Conservation (phyloP, 2,329 filamentous ascomycete species). For the Aureobasidium uvarum region DNA sequence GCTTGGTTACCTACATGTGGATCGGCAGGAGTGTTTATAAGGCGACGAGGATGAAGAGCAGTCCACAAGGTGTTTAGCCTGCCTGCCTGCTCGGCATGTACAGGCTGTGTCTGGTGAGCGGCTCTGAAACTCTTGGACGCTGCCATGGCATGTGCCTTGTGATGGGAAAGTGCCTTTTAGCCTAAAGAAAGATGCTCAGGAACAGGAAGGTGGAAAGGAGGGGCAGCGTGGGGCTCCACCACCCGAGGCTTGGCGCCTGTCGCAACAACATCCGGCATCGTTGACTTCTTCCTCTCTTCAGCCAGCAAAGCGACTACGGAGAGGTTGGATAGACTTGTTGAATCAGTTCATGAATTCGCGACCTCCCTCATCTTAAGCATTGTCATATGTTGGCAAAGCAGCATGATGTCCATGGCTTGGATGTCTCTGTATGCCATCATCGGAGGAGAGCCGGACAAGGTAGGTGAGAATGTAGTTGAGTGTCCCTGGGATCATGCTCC, state of each 20-base stretch:
- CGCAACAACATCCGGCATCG: background rate
- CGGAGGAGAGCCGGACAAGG: too few species aligned
- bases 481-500: too few species aligned
- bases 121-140: slow-evolving; percentile 1
- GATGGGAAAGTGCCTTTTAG: slow-evolving; percentile 7
- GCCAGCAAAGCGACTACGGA: too few species aligned
- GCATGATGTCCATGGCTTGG: too few species aligned
- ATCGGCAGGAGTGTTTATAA: slow-evolving; percentile 19
- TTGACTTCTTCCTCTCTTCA: background rate
- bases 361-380: too few species aligned
- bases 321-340: too few species aligned
- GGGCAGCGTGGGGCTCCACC: slow-evolving; percentile 6
- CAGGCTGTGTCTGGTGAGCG: slow-evolving; percentile 9
- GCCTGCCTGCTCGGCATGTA: background rate
- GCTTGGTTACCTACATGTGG: background rate
- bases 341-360: too few species aligned
- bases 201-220: slow-evolving; percentile 1
- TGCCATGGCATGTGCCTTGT: background rate
- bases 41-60: slow-evolving; percentile 7
- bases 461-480: too few species aligned
- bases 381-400: too few species aligned
- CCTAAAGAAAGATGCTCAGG: background rate
- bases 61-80: slow-evolving; percentile 8
- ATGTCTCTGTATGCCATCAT: too few species aligned
- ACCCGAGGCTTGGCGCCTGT: slow-evolving; percentile 1